Evolutionary conservation across 2,329 filamentous ascomycete genomes (phyloP), one percentile per base, ranked within the genome.

Genomic region (Monosporascus sp.): DNA sequence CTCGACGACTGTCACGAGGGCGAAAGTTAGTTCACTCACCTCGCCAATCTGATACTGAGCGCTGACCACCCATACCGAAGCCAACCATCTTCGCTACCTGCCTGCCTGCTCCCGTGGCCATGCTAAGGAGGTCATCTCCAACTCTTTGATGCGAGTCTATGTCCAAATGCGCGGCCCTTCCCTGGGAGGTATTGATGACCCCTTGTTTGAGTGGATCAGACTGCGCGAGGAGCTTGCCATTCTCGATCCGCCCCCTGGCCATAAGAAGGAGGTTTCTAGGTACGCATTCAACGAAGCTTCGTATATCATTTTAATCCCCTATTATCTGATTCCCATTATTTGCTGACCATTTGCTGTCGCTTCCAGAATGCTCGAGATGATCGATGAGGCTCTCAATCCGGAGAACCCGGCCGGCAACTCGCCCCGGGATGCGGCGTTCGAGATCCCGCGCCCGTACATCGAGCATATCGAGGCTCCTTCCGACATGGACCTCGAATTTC

Each of bases 141-240:
- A 64, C 49, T 50, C 58, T 3, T 63, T 65, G 60, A 62, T 66
- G 55, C 49, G 57, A 35, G 62, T 60, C 11, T 67, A 66, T 24
- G 37, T 61, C 2, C 48, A 54, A 14, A 66, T 67, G 65, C 63
- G 65, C 5, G 65, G 65, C 3, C 64, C 61, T 8, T 50, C 19
- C 7, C 49, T 59, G 17, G 57, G 52, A 11, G 54, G 40, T 1
- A 17, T 48, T 14, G 49, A 50, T 8, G 63, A 65, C 46, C 64
- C 63, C 22, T 49, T 66, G 2, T 62, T 65, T 37, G 51, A 63
- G 3, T 65, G 61, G 59, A 63, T 65, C 49, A 55, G 54, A 27
- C 49, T 47, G 31, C 51, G 52, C n/a, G 27, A 47, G 17, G 58
- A 54, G 35, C 50, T 46, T 49, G 54, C 57, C 7, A 35, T 35